Evolutionary conservation across 2,329 filamentous ascomycete species (phyloP).

Genomic region (Trichoderma citrinoviride): DNA sequence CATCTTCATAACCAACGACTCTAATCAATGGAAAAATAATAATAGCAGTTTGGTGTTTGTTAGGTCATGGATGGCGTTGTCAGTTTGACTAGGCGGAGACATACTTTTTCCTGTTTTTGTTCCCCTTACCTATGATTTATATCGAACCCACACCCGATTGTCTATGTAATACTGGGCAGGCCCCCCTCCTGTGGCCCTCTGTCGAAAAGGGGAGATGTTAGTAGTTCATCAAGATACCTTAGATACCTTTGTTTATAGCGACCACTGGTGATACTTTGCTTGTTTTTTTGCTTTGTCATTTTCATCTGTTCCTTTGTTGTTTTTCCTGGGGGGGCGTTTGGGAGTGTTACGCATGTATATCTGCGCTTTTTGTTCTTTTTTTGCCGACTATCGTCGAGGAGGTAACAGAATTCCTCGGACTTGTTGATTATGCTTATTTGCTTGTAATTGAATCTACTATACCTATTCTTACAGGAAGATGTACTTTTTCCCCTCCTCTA

Average conservation of each 20-base stretch:
- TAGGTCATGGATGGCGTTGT: conserved; percentile 10
- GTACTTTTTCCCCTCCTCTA: neutral
- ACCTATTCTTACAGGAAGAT: conserved; percentile 20
- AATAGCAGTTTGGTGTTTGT: conserved; percentile 8
- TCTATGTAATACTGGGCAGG: conserved; percentile 20
- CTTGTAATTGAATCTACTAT: conserved; percentile 10
- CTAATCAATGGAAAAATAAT: conserved; percentile 7
- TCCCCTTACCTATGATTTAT: conserved; percentile 8
- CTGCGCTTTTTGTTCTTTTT: conserved; percentile 1
- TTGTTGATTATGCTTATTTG: neutral
- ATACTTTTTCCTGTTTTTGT: conserved; percentile 9
- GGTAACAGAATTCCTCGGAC: neutral
- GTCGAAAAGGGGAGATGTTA: conserved; percentile 20
- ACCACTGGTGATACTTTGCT: conserved; percentile 9
- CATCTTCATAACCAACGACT: neutral
- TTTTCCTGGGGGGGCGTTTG: neutral
- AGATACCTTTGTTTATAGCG: conserved; percentile 24
- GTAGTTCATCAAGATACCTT: conserved; percentile 24
- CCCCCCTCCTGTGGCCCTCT: neutral
- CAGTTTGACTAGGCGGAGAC: conserved; percentile 14
- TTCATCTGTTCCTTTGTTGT: no score
- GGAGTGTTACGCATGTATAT: conserved; percentile 5
- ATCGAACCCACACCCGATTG: neutral
- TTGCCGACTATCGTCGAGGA: neutral
- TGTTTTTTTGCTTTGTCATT: neutral